Conservation (phyloP, 1,139 yeast species). For the Scheffersomyces titani region DNA sequence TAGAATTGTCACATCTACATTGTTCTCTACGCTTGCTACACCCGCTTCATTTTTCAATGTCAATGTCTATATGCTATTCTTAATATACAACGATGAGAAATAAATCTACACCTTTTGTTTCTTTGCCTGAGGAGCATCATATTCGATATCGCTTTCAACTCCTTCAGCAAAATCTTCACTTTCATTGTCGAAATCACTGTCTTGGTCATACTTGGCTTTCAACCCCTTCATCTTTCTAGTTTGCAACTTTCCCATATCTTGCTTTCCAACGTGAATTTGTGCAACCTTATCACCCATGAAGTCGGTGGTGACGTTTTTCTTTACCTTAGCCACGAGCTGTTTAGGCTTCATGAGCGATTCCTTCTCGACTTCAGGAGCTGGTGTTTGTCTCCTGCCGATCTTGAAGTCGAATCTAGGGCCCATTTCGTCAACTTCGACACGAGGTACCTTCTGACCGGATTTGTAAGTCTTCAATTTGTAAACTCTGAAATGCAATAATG, state of each 20-base stretch:
- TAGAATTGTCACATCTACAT: too few relatives aligned
- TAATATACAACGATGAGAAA: background rate
- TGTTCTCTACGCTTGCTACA: background rate
- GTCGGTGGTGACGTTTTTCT: constrained; percentile 89
- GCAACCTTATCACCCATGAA: constrained; percentile 96
- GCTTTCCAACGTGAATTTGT: constrained; percentile 93
- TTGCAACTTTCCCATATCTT: constrained; percentile 85
- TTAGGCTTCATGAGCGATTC: constrained; percentile 85
- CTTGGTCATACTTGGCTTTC: constrained; percentile 81
- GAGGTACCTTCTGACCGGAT: constrained; percentile 86
- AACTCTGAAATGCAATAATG: constrained; percentile 85
- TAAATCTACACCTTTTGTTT: constrained; percentile 29
- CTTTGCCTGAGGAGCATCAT: constrained; percentile 37
- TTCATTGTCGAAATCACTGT: constrained; percentile 51
- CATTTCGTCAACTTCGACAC: constrained; percentile 91
- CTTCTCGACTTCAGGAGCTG: constrained; percentile 86
- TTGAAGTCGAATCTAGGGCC: constrained; percentile 96
- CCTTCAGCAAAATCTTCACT: constrained; percentile 43
- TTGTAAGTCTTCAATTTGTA: constrained; percentile 79
- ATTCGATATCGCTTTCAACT: constrained; percentile 41
- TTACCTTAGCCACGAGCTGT: constrained; percentile 76
- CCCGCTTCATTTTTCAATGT: background rate
- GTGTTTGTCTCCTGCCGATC: constrained; percentile 83
- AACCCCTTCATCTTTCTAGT: constrained; percentile 99
- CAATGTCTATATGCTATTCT: background rate